These are phyloP conservation scores for Monilinia aucupariae DNA, from an alignment of 2,329 filamentous ascomycete species.

Conservation along the genomic window DNA sequence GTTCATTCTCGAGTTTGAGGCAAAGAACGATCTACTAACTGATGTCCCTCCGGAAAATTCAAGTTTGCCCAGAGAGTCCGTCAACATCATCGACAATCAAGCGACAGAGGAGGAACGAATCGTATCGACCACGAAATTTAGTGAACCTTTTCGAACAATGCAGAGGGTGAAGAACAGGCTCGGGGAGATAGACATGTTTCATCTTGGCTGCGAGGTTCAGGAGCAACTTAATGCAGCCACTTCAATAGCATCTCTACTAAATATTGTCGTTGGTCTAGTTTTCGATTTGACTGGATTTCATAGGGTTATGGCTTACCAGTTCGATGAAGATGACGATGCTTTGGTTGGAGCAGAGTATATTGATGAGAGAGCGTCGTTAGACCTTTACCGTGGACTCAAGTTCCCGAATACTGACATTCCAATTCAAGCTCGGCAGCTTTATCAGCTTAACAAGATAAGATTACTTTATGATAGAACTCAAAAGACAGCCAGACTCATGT, in stretches of 20 bases:
- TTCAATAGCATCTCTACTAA: constrained; percentile 67
- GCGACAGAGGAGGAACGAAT: constrained; percentile 69
- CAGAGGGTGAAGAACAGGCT: constrained; percentile 5
- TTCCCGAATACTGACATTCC: constrained; percentile 86
- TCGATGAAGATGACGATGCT: constrained; percentile 76
- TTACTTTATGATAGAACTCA: constrained; percentile 80
- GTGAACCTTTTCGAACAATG: constrained; percentile 61
- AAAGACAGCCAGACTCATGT: constrained; percentile 74
- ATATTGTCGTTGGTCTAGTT: constrained; percentile 76
- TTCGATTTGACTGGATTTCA: constrained; percentile 90
- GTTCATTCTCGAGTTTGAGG: constrained; percentile 82
- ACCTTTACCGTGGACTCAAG: constrained; percentile 80
- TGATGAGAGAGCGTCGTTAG: constrained; percentile 72
- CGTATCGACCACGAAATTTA: constrained; percentile 69
- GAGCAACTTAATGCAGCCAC: constrained; percentile 73
- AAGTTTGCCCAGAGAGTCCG: constrained; percentile 54
- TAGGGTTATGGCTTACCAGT: constrained; percentile 89
- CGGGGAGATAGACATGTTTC: constrained; percentile 83
- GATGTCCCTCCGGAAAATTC: constrained; percentile 62
- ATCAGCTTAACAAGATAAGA: constrained; percentile 84
- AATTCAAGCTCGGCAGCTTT: constrained; percentile 78
- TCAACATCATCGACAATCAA: constrained; percentile 67
- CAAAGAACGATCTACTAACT: constrained; percentile 67
- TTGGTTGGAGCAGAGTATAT: constrained; percentile 83
- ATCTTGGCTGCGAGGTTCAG: constrained; percentile 86